Evolutionary conservation across 805 yeast species (phyloP).

Genomic region (Torulaspora quercuum): DNA sequence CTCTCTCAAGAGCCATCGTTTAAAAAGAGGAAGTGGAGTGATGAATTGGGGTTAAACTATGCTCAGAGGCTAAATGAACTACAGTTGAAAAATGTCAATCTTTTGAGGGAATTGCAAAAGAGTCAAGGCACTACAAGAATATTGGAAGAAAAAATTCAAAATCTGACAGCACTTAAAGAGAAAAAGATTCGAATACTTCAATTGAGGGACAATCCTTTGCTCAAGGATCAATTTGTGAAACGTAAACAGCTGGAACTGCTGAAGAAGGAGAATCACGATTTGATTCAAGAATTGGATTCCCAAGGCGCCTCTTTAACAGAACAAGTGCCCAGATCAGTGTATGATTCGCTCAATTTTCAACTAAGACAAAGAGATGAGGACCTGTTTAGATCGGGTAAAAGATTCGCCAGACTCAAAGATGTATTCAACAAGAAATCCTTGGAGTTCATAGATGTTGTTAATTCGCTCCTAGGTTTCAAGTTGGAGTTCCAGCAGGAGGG

Average conservation of each 20-base stretch:
- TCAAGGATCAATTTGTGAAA: slow-evolving; percentile 59
- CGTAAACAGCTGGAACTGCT: slow-evolving; percentile 49
- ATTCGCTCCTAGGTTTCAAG: slow-evolving; percentile 66
- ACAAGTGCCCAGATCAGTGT: slow-evolving; percentile 56
- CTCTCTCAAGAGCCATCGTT: slow-evolving; percentile 14
- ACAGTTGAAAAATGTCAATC: slow-evolving; percentile 42
- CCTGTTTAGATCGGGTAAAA: slow-evolving; percentile 49
- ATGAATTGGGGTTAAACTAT: slow-evolving; percentile 28
- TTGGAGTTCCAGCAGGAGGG: slow-evolving; percentile 61
- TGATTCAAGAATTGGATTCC: slow-evolving; percentile 38
- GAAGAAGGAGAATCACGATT: slow-evolving; percentile 54
- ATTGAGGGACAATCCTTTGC: slow-evolving; percentile 61
- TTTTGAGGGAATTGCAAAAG: slow-evolving; percentile 39
- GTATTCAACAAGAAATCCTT: slow-evolving; percentile 62
- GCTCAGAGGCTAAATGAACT: slow-evolving; percentile 36
- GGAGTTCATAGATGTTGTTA: slow-evolving; percentile 65
- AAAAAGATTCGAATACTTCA: slow-evolving; percentile 53
- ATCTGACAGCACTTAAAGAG: slow-evolving; percentile 36
- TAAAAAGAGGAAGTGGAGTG: slow-evolving; percentile 34
- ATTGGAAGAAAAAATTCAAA: slow-evolving; percentile 40
- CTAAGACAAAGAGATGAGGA: slow-evolving; percentile 46
- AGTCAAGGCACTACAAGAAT: slow-evolving; percentile 38
- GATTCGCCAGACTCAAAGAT: slow-evolving; percentile 49
- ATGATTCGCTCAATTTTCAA: slow-evolving; percentile 60
- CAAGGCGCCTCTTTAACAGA: slow-evolving; percentile 21